A percentile compares a stretch with the other conserved stretches of the same genome.
Conservation (phyloP, 345 rosid species). For the Sonneratia alba region DNA sequence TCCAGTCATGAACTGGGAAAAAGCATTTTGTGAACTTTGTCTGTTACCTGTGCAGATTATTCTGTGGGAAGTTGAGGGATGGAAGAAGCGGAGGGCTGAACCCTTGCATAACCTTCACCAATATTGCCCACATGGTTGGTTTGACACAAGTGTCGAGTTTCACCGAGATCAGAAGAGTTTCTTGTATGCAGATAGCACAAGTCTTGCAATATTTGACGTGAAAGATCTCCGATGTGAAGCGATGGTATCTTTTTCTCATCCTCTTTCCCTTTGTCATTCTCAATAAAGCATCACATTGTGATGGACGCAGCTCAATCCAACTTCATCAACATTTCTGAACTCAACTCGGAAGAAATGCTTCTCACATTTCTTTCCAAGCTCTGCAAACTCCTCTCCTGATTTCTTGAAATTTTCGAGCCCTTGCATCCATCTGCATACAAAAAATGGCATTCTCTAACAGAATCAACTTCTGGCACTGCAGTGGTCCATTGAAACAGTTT, state of each 20-base stretch:
- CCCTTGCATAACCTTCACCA: conserved; percentile 18
- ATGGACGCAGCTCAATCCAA: neutral
- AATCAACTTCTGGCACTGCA: conserved; percentile 8
- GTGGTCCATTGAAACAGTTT: conserved; percentile 16
- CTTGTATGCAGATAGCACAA: conserved; percentile 23
- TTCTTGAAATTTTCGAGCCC: too few species aligned
- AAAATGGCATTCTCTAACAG: neutral
- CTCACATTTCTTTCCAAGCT: too few species aligned
- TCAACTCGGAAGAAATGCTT: too few species aligned
- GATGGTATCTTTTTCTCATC: conserved; percentile 16
- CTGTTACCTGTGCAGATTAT: conserved; percentile 16
- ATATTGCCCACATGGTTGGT: conserved; percentile 1
- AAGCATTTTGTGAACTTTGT: neutral
- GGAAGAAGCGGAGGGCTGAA: conserved; percentile 23
- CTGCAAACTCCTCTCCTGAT: too few species aligned
- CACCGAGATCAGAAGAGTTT: conserved; percentile 30
- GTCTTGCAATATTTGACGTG: conserved; percentile 24
- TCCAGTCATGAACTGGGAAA: neutral
- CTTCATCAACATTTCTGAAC: neutral
- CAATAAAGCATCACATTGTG: too few species aligned
- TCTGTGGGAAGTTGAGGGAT: conserved; percentile 30
- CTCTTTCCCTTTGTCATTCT: too few species aligned
- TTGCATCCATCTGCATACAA: neutral
- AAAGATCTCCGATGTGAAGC: conserved; percentile 18
- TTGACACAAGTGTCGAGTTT: conserved; percentile 26